Base-by-base conservation (phyloP, 1,284 basidiomycete species). In the Porodaedalea pini region DNA sequence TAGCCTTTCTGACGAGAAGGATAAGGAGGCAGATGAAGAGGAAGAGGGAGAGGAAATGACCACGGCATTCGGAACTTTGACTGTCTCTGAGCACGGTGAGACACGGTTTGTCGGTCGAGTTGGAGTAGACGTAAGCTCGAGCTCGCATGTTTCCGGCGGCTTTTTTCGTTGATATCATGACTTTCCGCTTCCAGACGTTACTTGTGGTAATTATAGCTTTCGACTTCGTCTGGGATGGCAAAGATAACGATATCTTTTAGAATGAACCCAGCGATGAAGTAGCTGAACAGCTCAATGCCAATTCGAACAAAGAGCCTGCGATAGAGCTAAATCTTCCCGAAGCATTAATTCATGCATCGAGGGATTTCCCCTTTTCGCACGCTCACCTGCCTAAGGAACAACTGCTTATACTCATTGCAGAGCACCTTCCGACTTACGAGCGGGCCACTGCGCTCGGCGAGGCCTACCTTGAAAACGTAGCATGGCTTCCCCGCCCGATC, bases 391-490 rank as follows among this genome's bases (percentile, higher is more conserved):
- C 56, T 3, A 44, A 48, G 23, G 32, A 57, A 5, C 44, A 59
- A 27, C 45, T 59, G 17, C 7, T 47, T 50, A 49, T 55, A 31
- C 51, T 62, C 25, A 25, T 60, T 19, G 37, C 25, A 17, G 50
- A 25, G 7, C 51, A 40, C n/a, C 40, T 61, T 19, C 59, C 59
- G 10, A 25, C 55, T 3, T 61, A 57, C 27, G 59, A 61, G 27
- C 59, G 56, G 4, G 59, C 59, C 3, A 57, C 56, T 6, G 44
- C 56, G 2, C 51, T 61, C 4, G 51, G 27, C 2, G 59, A 61
- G 49, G 56, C 59, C 13, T 61, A 50, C 36, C 51, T 61, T 3
- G 39, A 53, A 29, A 48, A 61, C 23, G 21, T 51, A 15, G n/a
- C 50, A 6, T 57, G 56, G 51, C 41, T 57, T 27, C 50, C 55